Conservation (phyloP, 768 basidiomycete genomes). For the Amylocystis lapponica region DNA sequence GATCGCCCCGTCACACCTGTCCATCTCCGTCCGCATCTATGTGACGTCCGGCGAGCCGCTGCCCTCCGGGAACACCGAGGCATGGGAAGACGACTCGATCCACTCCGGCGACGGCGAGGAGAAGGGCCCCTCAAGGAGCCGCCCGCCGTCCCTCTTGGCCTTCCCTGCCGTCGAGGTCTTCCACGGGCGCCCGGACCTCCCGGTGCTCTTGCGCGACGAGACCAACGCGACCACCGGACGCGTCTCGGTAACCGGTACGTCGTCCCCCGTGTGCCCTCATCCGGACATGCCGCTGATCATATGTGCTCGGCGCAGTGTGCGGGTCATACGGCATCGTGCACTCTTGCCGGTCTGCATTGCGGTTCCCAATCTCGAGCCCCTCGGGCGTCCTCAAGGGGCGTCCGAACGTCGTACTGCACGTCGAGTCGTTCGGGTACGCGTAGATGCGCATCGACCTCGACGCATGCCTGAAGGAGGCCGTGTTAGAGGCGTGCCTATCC, state of each 20-base stretch:
- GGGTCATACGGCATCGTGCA: slow-evolving; percentile 37
- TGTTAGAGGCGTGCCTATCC: too few species aligned
- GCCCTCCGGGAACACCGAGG: slow-evolving; percentile 7
- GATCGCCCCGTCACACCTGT: neutral
- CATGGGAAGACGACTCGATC: slow-evolving; percentile 17
- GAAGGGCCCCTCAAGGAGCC: slow-evolving; percentile 9
- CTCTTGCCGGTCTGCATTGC: slow-evolving; percentile 35
- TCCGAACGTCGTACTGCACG: slow-evolving; percentile 38
- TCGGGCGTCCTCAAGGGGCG: slow-evolving; percentile 37
- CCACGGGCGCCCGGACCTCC: slow-evolving; percentile 40
- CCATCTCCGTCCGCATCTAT: neutral
- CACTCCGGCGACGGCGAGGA: slow-evolving; percentile 4
- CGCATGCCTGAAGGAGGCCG: too few species aligned
- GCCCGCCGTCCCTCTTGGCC: slow-evolving; percentile 14
- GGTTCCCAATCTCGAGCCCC: slow-evolving; percentile 28
- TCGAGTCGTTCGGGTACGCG: slow-evolving; percentile 38
- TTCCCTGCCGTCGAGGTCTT: slow-evolving; percentile 23
- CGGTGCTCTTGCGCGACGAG: slow-evolving; percentile 31
- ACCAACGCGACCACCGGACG: slow-evolving; percentile 29
- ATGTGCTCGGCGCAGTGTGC: slow-evolving; percentile 33
- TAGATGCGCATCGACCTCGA: too few species aligned
- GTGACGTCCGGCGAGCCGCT: slow-evolving; percentile 1
- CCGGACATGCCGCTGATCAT: neutral
- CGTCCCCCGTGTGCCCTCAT: neutral
- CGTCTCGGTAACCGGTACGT: slow-evolving; percentile 45